Evolutionary conservation across 2,329 filamentous ascomycete species (phyloP).

Genomic region (Chaetomiaceae sp.): DNA sequence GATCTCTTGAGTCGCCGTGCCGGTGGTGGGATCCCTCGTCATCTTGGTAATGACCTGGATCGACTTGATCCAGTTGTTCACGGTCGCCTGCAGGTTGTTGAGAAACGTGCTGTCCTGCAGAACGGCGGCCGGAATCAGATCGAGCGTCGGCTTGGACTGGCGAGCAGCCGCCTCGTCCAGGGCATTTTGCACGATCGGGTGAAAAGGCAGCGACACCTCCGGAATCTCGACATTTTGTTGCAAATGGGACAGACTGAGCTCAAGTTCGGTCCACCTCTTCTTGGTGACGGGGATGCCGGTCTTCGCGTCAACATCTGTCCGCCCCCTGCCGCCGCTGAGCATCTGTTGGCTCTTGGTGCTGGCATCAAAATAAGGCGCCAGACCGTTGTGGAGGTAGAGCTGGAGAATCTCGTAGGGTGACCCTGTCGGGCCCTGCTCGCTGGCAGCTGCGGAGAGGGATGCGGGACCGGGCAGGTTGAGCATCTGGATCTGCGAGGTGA

Average conservation of each 20-base stretch:
- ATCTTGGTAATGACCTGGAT: slow-evolving; percentile 96
- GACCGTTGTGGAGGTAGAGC: slow-evolving; percentile 82
- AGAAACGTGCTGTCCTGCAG: slow-evolving; percentile 86
- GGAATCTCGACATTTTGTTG: slow-evolving; percentile 99
- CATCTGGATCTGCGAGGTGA: slow-evolving; percentile 86
- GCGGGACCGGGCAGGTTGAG: slow-evolving; percentile 85
- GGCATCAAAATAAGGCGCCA: slow-evolving; percentile 96
- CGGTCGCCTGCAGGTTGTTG: slow-evolving; percentile 87
- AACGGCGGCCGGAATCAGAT: slow-evolving; percentile 70
- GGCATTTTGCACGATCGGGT: slow-evolving; percentile 81
- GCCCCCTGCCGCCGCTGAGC: slow-evolving; percentile 60
- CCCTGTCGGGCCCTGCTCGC: slow-evolving; percentile 66
- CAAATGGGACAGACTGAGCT: slow-evolving; percentile 82
- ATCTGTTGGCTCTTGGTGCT: slow-evolving; percentile 79
- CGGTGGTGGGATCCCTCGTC: slow-evolving; percentile 72
- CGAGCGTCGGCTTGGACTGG: slow-evolving; percentile 66
- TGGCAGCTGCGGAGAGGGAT: slow-evolving; percentile 59
- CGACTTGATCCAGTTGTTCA: slow-evolving; percentile 98
- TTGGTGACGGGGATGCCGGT: slow-evolving; percentile 96
- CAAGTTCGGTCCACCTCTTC: slow-evolving; percentile 92
- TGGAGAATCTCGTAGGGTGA: slow-evolving; percentile 92
- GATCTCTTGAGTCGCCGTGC: slow-evolving; percentile 90
- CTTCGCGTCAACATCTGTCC: slow-evolving; percentile 83
- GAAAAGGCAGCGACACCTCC: slow-evolving; percentile 79
- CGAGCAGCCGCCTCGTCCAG: slow-evolving; percentile 70